Conservation (phyloP, 2,329 filamentous ascomycete species). For the Orbilia javanica region DNA sequence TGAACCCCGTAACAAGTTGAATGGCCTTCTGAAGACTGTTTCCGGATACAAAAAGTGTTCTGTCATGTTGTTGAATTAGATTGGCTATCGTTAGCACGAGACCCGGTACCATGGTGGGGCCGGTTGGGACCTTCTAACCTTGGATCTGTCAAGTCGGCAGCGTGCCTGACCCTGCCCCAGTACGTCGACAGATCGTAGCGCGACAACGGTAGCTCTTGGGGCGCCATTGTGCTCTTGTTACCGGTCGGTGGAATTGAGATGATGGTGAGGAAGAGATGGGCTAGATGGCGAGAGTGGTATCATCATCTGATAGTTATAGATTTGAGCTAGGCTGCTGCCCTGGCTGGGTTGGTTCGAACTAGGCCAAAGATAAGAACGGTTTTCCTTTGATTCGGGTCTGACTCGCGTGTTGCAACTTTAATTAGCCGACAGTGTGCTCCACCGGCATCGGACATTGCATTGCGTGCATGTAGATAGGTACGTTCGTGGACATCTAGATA, state of each 20-base stretch:
- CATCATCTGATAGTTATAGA: slow-evolving; percentile 39
- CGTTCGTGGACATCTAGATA: no score
- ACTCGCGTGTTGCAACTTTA: slow-evolving; percentile 29
- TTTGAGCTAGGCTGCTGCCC: slow-evolving; percentile 18
- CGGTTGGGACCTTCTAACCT: slow-evolving; percentile 72
- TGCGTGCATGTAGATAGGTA: not conserved
- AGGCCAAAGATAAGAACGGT: slow-evolving; percentile 30
- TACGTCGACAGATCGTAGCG: slow-evolving; percentile 94
- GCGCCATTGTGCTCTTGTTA: slow-evolving; percentile 53
- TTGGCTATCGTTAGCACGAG: slow-evolving; percentile 56
- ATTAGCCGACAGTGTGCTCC: slow-evolving; percentile 45
- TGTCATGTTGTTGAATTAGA: slow-evolving; percentile 66
- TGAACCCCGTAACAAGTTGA: slow-evolving; percentile 83
- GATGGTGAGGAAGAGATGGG: not conserved
- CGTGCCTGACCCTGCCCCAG: slow-evolving; percentile 92
- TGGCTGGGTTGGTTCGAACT: slow-evolving; percentile 17
- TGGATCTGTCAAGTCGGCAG: slow-evolving; percentile 90
- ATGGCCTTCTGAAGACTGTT: slow-evolving; percentile 88
- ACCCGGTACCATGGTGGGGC: slow-evolving; percentile 1
- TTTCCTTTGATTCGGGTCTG: not conserved
- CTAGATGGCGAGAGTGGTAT: not conserved
- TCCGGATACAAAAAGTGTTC: slow-evolving; percentile 84
- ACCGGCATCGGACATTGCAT: slow-evolving; percentile 47
- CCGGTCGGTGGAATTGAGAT: slow-evolving; percentile 5
- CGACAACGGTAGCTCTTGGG: slow-evolving; percentile 88